Base-by-base conservation (phyloP, 257 asterid species). In the Ligustrum vulgare region DNA sequence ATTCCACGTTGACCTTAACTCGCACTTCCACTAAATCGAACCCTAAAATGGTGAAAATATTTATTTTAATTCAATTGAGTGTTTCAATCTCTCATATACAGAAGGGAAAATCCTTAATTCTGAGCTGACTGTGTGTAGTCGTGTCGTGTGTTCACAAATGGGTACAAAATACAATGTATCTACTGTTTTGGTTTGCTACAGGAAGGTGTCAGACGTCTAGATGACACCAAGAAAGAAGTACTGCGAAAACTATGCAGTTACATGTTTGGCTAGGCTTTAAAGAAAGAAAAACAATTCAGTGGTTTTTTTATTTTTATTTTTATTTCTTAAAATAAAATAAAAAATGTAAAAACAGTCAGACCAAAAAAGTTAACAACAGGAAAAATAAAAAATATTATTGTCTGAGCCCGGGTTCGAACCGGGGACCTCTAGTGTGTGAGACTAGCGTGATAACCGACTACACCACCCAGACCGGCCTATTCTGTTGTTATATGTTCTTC, bases 401-500 rank as follows among this genome's bases (percentile, higher is more conserved):
- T 82, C 92, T 86, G 87, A 88, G 90, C 92, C 90, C 87, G 85
- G 92, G 89, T 82, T 84, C 90, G 89, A 82, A 88, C 89, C 87
- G 88, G 91, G 89, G 92, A 88, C 92, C 90, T 86, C 87, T 88
- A 84, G 89, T 84, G 92, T 86, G 92, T 86, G 91, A 88, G 92
- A 88, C 88, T 86, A 84, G 88, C 89, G 85, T 86, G 92, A 88
- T 88, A 84, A 88, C 92, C 92, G 9, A 88, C 92, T 88, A 86
- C 91, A 86, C 91, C 92, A 86, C 90, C 92, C 86, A 83, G 83
- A 84, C 88, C 0, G 0, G 2, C 2, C 6, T 35, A 8, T 0
- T 5, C 0, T 0, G 37, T 36, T 1, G 11, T 6, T 28, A 28
- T 1, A 28, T 28, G 1, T 28, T 28, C 31, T 28, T 28, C 1